phyloP scores from a whole-genome alignment of 1,284 basidiomycete species.

The Boletellus sp. region DNA sequence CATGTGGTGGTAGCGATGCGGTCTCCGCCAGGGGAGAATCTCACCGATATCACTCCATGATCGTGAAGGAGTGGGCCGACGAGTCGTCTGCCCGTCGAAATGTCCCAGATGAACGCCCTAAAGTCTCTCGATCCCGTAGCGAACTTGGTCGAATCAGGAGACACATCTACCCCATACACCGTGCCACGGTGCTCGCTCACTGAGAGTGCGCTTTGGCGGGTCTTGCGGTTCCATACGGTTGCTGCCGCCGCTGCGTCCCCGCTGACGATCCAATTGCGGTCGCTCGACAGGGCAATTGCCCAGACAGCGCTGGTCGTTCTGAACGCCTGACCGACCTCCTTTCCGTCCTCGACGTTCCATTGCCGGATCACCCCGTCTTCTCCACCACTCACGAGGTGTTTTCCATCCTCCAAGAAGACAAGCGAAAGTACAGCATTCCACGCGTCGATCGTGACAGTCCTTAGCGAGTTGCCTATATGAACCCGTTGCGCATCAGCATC shows the following conservation, averaged over 20 bases:
- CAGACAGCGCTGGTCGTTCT: not conserved
- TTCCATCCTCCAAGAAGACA: not conserved
- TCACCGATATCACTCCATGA: not conserved
- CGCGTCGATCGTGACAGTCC: not conserved
- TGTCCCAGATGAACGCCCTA: not conserved
- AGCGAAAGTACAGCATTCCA: not conserved
- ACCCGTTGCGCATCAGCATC: no score
- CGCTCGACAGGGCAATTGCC: slow-evolving; percentile 1
- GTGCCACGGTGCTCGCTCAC: not conserved
- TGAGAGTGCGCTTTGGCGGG: not conserved
- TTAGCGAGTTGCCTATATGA: not conserved
- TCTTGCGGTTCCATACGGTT: slow-evolving; percentile 8
- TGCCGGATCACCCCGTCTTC: not conserved
- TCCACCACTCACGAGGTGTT: not conserved
- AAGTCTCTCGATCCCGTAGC: not conserved
- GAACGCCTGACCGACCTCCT: not conserved
- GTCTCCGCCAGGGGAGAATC: not conserved
- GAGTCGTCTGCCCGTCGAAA: not conserved
- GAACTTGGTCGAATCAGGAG: slow-evolving; percentile 1
- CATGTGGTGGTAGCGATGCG: slow-evolving; percentile 1
- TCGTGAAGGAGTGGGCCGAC: not conserved
- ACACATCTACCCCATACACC: not conserved
- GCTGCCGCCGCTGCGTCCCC: not conserved
- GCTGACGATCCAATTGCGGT: slow-evolving; percentile 7
- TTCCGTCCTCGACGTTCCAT: not conserved